Evolutionary conservation across 768 basidiomycete species (phyloP).

Genomic region (Rhodosporidiobolus odoratus): DNA sequence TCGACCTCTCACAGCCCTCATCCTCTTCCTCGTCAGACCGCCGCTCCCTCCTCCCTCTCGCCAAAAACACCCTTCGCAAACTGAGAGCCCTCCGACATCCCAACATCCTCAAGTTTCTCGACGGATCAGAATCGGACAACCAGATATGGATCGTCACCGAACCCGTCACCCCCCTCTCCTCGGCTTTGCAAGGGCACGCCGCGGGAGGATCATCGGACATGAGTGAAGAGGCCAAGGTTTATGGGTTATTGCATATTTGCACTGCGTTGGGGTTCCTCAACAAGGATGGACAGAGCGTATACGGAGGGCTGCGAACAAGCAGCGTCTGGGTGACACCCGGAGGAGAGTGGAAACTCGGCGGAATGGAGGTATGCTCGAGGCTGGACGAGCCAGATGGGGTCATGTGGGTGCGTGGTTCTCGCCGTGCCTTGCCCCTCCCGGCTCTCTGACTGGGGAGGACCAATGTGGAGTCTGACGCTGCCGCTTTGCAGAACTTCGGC

Average conservation of each 20-base stretch:
- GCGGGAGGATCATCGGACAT: conserved; percentile 61
- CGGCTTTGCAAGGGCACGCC: conserved; percentile 54
- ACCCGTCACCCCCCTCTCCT: conserved; percentile 69
- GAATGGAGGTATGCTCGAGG: conserved; percentile 82
- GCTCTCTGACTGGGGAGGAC: neutral
- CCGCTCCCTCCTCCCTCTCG: conserved; percentile 64
- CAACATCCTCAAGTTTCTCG: conserved; percentile 91
- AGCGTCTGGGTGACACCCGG: conserved; percentile 85
- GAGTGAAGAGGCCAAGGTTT: conserved; percentile 81
- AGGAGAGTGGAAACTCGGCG: conserved; percentile 94
- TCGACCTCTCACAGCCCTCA: conserved; percentile 55
- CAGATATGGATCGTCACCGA: conserved; percentile 91
- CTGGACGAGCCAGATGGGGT: conserved; percentile 67
- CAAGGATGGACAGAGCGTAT: conserved; percentile 70
- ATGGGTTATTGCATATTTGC: conserved; percentile 48
- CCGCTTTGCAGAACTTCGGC: conserved; percentile 58
- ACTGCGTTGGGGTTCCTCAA: conserved; percentile 87
- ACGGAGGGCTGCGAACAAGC: conserved; percentile 68
- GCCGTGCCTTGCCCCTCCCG: neutral
- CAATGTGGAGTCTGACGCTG: too few species aligned
- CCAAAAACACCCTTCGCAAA: conserved; percentile 83
- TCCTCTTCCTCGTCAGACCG: conserved; percentile 51
- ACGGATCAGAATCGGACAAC: conserved; percentile 81
- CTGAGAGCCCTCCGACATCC: conserved; percentile 88
- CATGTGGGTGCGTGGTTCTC: conserved; percentile 59